Evolutionary conservation across 805 yeast species (phyloP), one percentile per base, ranked within the genome.

Genomic region (Suhomyces pyralidae): DNA sequence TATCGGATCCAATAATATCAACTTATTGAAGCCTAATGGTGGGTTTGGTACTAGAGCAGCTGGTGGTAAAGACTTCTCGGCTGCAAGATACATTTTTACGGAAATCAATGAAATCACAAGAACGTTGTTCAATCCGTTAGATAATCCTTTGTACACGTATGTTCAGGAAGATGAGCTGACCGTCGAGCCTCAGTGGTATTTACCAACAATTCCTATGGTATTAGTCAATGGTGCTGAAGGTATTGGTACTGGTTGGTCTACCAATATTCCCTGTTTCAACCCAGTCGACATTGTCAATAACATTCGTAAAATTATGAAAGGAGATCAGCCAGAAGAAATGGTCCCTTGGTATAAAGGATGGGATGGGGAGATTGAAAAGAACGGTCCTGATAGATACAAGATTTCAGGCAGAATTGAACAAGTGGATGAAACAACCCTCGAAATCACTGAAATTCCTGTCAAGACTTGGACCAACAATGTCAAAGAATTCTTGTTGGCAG

Each of bases 61-160:
- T 24, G 99, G 99, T 70, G 99, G 99, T 76, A 94, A 94, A 68
- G 99, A 94, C 76, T 94, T 92, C 14, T 88, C 98, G n/a, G 97
- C 98, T 25, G 86, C 97, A 45, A 92, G 99, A 81, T 94, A 94
- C 76, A 92, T 94, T 67, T 89, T 81, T 69, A 94, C 99, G 0
- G 91, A 89, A 63, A 73, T 94, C 58, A 83, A 82, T 51, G 83
- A 85, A 32, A 77, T 94, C 48, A 88, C 98, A 0, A 77, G 88
- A 52, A 82, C 76, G 51, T 80, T 93, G 6, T 91, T 93, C 70
- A 85, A 88, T 59, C 83, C 88, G 0, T 77, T 84, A 45, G 99
- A 94, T 69, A 87, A 85, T 61, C 86, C 92, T 1, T 71, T 94
- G 46, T 82, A 86, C 60, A 80, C 78, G 0, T 93, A 93, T 67